Percentiles rank a stretch among this genome's conserved stretches.
These are phyloP conservation scores for Taiozyma sp. DNA, from an alignment of 1,139 yeast species.

Conservation along the genomic window DNA sequence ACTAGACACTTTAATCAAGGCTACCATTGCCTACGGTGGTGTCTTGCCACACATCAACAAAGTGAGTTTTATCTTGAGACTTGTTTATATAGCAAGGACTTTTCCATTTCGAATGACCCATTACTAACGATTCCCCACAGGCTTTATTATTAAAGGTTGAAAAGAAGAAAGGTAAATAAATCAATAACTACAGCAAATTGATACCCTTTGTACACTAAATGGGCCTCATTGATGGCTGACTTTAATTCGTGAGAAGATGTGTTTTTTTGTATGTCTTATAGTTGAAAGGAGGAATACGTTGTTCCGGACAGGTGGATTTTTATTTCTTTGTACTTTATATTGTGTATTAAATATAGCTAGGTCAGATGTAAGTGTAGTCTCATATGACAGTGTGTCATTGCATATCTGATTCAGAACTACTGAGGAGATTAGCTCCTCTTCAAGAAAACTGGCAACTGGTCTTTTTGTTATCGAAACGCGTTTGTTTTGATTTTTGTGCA, in stretches of 20 bases:
- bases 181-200: neutral
- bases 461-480: neutral
- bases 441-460: neutral
- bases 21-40: constrained; percentile 99
- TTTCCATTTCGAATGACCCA: neutral
- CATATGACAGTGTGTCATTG: neutral
- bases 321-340: neutral
- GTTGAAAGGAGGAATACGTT: neutral
- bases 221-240: neutral
- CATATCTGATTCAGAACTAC: neutral
- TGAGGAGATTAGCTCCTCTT: neutral
- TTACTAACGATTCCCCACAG: constrained; percentile 10
- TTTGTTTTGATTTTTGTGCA: neutral
- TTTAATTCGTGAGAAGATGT: neutral
- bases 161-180: constrained; percentile 50
- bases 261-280: neutral
- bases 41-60: constrained; percentile 97
- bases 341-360: neutral
- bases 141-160: constrained; percentile 91
- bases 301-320: neutral
- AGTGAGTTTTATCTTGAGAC: constrained; percentile 19
- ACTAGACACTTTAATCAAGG: constrained; percentile 90
- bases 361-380: neutral
- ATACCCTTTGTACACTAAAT: constrained; percentile 1
- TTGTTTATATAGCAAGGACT: neutral